Percentiles rank a stretch among this genome's conserved stretches.
Conservation (phyloP, 108 stramenopile genomes). For the Skeletonema costatum region DNA sequence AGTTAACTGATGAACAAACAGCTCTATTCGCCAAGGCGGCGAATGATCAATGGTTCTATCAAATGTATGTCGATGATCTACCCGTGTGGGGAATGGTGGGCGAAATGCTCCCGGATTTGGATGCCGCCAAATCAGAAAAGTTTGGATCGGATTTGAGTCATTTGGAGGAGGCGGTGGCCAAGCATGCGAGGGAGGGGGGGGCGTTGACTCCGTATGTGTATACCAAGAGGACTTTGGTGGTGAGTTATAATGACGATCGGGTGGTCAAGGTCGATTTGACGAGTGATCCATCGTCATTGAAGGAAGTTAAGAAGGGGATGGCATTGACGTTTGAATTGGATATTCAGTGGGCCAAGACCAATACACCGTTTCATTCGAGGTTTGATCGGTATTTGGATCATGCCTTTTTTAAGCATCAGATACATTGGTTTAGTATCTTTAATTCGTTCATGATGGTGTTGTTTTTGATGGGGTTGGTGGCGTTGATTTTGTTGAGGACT, state of each 20-base stretch:
- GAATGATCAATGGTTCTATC: conserved; percentile 94
- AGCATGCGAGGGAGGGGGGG: conserved; percentile 47
- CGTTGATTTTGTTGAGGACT: background rate
- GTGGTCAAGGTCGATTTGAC: conserved; percentile 95
- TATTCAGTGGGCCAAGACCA: conserved; percentile 37
- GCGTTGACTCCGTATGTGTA: conserved; percentile 80
- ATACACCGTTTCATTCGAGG: conserved; percentile 39
- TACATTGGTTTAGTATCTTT: conserved; percentile 96
- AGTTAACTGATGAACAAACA: conserved; percentile 57
- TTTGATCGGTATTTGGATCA: conserved; percentile 34
- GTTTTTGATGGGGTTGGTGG: conserved; percentile 2
- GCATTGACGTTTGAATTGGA: conserved; percentile 67
- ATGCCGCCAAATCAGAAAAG: conserved; percentile 45
- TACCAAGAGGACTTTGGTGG: conserved; percentile 83
- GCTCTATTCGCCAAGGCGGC: conserved; percentile 73
- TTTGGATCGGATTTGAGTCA: conserved; percentile 64
- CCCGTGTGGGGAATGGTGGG: conserved; percentile 99
- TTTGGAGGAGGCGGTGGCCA: conserved; percentile 67
- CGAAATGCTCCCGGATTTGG: conserved; percentile 73
- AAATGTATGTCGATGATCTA: conserved; percentile 97
- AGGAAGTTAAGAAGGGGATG: conserved; percentile 71
- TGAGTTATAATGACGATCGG: conserved; percentile 92
- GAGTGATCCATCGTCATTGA: conserved; percentile 77
- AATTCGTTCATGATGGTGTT: conserved; percentile 21
- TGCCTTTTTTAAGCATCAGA: conserved; percentile 98